Evolutionary conservation across 1,139 yeast genomes (phyloP).

Genomic region (Geotrichum restrictum): DNA sequence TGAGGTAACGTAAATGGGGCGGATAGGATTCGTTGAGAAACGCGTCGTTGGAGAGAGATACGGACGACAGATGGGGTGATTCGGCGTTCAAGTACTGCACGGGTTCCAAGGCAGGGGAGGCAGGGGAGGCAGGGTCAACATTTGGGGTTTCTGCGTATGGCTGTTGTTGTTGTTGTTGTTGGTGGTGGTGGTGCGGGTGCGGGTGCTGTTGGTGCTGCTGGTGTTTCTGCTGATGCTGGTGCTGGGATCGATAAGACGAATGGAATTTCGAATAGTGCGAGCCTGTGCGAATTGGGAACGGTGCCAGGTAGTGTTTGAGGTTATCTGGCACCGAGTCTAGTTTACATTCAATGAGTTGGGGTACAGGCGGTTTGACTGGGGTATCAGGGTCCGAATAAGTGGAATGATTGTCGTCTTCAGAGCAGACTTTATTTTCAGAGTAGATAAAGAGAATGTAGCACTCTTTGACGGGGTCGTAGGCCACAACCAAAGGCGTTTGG

Average conservation of each 20-base stretch:
- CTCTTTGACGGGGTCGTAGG: background rate
- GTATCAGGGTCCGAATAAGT: background rate
- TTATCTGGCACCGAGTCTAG: slow-evolving; percentile 21
- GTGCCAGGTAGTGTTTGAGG: slow-evolving; percentile 20
- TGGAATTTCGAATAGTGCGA: background rate
- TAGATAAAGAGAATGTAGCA: slow-evolving; percentile 14
- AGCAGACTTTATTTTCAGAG: slow-evolving; percentile 1
- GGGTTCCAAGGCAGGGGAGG: background rate
- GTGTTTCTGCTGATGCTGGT: too few relatives aligned
- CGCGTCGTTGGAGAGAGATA: background rate
- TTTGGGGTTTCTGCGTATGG: too few relatives aligned
- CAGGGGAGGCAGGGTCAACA: too few relatives aligned
- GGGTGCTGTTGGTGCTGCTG: background rate
- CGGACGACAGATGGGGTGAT: background rate
- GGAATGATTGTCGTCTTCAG: background rate
- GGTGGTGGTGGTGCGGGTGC: background rate
- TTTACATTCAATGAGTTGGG: slow-evolving; percentile 18
- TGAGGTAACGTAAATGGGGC: slow-evolving; percentile 32
- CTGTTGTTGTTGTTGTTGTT: background rate
- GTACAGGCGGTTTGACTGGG: slow-evolving; percentile 10
- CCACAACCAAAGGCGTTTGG: slow-evolving; percentile 3
- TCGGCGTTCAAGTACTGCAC: background rate
- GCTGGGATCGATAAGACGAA: background rate
- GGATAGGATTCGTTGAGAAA: slow-evolving; percentile 21
- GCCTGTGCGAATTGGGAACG: slow-evolving; percentile 18